Base-by-base conservation (phyloP, 75 land plant species). In the Isoetes taiwanensis region DNA sequence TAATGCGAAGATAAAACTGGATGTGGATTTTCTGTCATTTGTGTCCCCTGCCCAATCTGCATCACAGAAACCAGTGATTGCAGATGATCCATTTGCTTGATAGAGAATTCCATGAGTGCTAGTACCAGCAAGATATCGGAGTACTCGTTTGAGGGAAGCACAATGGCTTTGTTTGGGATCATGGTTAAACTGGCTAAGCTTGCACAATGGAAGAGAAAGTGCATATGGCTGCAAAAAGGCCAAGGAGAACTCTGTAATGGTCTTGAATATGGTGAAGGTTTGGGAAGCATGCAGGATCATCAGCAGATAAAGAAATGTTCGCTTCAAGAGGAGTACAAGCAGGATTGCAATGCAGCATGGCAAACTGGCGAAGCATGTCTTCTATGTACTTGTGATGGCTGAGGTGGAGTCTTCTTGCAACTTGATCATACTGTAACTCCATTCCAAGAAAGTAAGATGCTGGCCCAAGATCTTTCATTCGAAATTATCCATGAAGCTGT, bases 21-120 rank as follows among this genome's bases (percentile, higher is more conserved):
- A 61, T 0, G 60, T 72, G 28, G 61, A 66, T 23, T 54, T 66
- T 54, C 46, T 61, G 42, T 62, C 61, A 62, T 73, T 50, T n/a
- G 16, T 3, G 32, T 39, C 52, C 26, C 66, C 66, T 32, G 38
- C 61, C 35, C 52, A 72, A 38, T 72, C 61, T 56, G 52, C 59
- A 40, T 72, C 61, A 26, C 29, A 32, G 29, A 9, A 63, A 0
- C 57, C 70, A 60, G 33, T 0, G 9, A 67, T 16, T 14, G 50
- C 9, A 21, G 59, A 11, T 12, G 19, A 9, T 11, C 31, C 17
- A 32, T 40, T 12, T 5, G 14, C 25, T 6, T 52, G 54, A 62
- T 52, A 66, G 27, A 41, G 63, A 52, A 67, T 58, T 32, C 41
- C 65, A 27, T 54, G 40, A 55, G 34, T 31, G 10, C 38, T 54